phyloP scores from a whole-genome alignment of 2,329 filamentous ascomycete genomes.

The Teratosphaeria epicoccoides region DNA sequence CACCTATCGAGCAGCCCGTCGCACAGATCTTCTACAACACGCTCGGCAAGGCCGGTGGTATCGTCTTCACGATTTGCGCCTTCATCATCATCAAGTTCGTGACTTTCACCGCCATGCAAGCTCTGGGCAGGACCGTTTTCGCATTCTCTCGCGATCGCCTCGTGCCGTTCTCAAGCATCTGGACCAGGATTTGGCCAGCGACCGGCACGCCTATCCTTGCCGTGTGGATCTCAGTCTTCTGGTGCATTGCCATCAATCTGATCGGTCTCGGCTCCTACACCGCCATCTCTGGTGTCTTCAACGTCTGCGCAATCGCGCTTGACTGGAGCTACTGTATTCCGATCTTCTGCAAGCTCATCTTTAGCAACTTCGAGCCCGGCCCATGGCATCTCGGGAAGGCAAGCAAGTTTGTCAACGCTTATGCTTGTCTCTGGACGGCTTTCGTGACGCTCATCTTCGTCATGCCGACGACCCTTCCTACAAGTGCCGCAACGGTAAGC shows the following conservation, averaged over 20 bases:
- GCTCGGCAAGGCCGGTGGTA: slow-evolving; percentile 42
- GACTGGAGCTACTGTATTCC: slow-evolving; percentile 49
- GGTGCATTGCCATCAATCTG: slow-evolving; percentile 48
- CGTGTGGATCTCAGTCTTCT: slow-evolving; percentile 46
- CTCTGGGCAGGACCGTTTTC: slow-evolving; percentile 44
- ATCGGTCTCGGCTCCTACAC: slow-evolving; percentile 48
- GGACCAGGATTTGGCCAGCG: slow-evolving; percentile 39
- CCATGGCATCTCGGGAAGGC: slow-evolving; percentile 42
- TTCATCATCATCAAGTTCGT: slow-evolving; percentile 51
- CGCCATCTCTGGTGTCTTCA: slow-evolving; percentile 44
- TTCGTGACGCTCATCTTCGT: slow-evolving; percentile 47
- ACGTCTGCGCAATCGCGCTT: slow-evolving; percentile 44
- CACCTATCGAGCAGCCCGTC: slow-evolving; percentile 42
- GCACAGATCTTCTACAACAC: slow-evolving; percentile 50
- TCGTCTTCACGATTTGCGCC: slow-evolving; percentile 46
- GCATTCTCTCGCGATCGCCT: slow-evolving; percentile 45
- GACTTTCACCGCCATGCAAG: slow-evolving; percentile 47
- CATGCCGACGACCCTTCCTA: slow-evolving; percentile 40
- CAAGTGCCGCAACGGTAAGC: slow-evolving; percentile 35
- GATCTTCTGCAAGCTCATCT: slow-evolving; percentile 43
- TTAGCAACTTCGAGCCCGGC: slow-evolving; percentile 39
- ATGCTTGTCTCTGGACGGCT: slow-evolving; percentile 42
- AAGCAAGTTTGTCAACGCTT: slow-evolving; percentile 35
- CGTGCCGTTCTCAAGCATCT: slow-evolving; percentile 37
- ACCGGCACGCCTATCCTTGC: slow-evolving; percentile 44